Evolutionary conservation across 192 early-diverging fungal genomes (phyloP).

Genomic region (Chytriomyces hyalinus): DNA sequence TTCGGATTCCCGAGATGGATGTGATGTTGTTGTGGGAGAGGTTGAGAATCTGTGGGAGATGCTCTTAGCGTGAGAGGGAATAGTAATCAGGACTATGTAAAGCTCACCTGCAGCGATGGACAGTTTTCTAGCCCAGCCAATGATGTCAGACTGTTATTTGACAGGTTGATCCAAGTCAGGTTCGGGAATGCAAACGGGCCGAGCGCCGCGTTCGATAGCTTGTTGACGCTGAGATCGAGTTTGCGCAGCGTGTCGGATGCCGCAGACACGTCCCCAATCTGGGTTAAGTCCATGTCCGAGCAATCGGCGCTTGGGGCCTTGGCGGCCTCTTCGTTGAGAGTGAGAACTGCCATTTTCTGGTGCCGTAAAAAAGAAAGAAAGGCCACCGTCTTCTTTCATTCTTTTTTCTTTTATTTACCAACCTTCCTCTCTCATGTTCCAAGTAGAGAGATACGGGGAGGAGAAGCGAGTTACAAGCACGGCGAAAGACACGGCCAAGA

Average conservation of each 20-base stretch:
- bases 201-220: not conserved
- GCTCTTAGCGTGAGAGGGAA: not conserved
- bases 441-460: constrained; percentile 22
- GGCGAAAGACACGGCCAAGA: not conserved
- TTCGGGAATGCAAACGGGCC: not conserved
- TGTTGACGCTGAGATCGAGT: constrained; percentile 11
- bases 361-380: constrained; percentile 4
- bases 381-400: not conserved
- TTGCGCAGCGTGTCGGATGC: not conserved
- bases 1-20: constrained; percentile 62
- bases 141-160: constrained; percentile 11
- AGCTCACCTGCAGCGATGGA: not conserved
- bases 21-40: constrained; percentile 70
- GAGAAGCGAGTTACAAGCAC: not conserved
- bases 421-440: not conserved
- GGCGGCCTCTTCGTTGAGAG: not conserved
- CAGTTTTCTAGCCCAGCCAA: constrained; percentile 8
- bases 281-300: constrained; percentile 9
- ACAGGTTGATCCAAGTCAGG: constrained; percentile 21
- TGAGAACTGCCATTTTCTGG: not conserved
- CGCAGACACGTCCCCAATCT: not conserved
- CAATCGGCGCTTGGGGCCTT: constrained; percentile 19
- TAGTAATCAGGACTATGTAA: not conserved
- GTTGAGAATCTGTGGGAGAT: constrained; percentile 58
- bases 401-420: constrained; percentile 5